phyloP scores from a whole-genome alignment of 768 basidiomycete species.

The Dioszegia hungarica region DNA sequence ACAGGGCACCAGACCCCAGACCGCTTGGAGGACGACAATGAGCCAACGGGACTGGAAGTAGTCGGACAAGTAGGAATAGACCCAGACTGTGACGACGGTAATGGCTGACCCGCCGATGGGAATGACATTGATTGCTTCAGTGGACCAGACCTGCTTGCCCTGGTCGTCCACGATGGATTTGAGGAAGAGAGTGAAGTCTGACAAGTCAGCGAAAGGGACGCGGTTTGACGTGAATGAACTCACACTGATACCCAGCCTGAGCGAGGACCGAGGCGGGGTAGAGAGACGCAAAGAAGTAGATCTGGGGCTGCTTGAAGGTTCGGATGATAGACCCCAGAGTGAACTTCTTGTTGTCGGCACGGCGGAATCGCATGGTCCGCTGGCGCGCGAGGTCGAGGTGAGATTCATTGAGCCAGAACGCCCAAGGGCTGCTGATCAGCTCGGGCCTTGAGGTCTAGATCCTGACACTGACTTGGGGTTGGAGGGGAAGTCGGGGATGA shows the following conservation, averaged over 20 bases:
- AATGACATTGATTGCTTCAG: conserved; percentile 12
- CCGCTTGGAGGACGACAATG: conserved; percentile 30
- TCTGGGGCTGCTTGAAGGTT: conserved; percentile 28
- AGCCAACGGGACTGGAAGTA: conserved; percentile 37
- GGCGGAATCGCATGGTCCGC: conserved; percentile 27
- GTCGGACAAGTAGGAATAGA: conserved; percentile 31
- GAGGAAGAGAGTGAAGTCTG: conserved; percentile 42
- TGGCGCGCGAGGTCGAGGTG: conserved; percentile 27
- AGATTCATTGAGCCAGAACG: conserved; percentile 33
- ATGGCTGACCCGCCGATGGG: conserved; percentile 14
- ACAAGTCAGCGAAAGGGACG: neutral
- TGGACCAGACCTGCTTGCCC: conserved; percentile 9
- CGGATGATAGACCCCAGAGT: conserved; percentile 24
- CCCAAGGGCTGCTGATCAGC: conserved; percentile 17
- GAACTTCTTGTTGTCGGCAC: conserved; percentile 36
- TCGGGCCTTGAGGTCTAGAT: neutral
- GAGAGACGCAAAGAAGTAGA: conserved; percentile 35
- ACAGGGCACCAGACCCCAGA: conserved; percentile 30
- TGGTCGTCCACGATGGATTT: conserved; percentile 22
- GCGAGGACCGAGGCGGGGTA: conserved; percentile 36
- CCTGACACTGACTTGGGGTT: conserved; percentile 24
- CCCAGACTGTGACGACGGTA: conserved; percentile 34
- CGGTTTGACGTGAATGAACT: neutral
- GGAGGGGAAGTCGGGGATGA: conserved; percentile 43
- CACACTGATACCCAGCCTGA: conserved; percentile 28